Evolutionary conservation across 176 grass and related monocot species (phyloP).

Genomic region (Dendrocalamus sinicus): DNA sequence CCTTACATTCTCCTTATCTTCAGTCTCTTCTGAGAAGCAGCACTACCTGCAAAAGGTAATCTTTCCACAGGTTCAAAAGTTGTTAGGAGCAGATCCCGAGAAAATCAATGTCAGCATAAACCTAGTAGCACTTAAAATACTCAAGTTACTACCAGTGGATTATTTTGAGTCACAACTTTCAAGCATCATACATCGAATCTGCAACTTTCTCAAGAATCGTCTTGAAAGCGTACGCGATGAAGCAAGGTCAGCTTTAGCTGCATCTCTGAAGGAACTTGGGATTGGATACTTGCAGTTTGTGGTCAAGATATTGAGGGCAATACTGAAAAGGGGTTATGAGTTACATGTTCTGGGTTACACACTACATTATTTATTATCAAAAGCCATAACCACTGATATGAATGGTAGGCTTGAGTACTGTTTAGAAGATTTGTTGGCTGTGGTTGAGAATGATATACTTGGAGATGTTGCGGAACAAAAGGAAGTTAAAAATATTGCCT

Average conservation of each 20-base stretch:
- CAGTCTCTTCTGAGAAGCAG: conserved; percentile 59
- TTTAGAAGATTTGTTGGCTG: conserved; percentile 77
- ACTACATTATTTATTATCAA: conserved; percentile 81
- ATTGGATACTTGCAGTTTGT: conserved; percentile 83
- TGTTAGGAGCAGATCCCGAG: conserved; percentile 71
- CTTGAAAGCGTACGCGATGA: conserved; percentile 89
- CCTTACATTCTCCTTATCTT: conserved; percentile 44
- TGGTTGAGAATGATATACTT: conserved; percentile 81
- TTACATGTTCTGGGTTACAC: conserved; percentile 96
- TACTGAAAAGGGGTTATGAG: conserved; percentile 94
- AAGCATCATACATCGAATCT: conserved; percentile 80
- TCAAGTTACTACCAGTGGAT: conserved; percentile 81
- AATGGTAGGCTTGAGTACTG: conserved; percentile 88
- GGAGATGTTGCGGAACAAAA: conserved; percentile 93
- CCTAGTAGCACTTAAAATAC: conserved; percentile 87
- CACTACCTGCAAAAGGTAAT: conserved; percentile 76
- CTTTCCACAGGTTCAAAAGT: conserved; percentile 74
- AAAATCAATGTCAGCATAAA: conserved; percentile 88
- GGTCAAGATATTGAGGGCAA: conserved; percentile 83
- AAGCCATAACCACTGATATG: conserved; percentile 50
- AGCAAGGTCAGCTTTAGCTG: conserved; percentile 83
- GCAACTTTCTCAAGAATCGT: conserved; percentile 88
- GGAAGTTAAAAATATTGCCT: conserved; percentile 94
- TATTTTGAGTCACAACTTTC: conserved; percentile 88
- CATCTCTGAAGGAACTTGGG: conserved; percentile 90